Conservation (phyloP, 2,329 filamentous ascomycete genomes). For the Fusarium newnesense region DNA sequence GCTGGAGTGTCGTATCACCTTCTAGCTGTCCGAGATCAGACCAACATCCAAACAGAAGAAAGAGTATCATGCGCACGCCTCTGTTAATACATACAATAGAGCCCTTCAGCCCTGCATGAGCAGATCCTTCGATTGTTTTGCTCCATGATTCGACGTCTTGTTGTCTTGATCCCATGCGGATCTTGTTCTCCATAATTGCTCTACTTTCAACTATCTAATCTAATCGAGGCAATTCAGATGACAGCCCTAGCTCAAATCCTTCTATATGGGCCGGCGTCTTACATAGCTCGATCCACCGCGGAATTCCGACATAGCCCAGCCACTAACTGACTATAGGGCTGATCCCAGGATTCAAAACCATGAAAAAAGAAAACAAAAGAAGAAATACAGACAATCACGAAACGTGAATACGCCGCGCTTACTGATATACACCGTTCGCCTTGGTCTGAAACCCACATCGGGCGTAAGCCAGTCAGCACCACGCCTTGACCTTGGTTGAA, state of each 20-base stretch:
- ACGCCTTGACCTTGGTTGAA: neutral
- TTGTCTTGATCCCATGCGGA: neutral
- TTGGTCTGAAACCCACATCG: neutral
- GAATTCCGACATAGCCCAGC: conserved; percentile 20
- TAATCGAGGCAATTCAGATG: neutral
- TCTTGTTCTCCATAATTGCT: neutral
- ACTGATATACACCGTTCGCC: conserved; percentile 2
- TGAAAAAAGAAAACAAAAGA: neutral
- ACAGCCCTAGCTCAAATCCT: neutral
- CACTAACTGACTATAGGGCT: conserved; percentile 26
- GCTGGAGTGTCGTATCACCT: conserved; percentile 1
- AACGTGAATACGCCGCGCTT: neutral
- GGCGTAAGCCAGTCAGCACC: conserved; percentile 31
- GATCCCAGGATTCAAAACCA: conserved; percentile 9
- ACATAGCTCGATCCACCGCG: neutral
- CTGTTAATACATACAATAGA: neutral
- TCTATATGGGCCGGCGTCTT: neutral
- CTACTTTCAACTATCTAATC: neutral
- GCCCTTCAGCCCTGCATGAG: conserved; percentile 5
- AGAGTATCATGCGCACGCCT: neutral
- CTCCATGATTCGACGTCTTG: neutral
- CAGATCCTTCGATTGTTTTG: neutral
- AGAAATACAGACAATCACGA: neutral
- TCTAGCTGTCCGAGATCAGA: conserved; percentile 7
- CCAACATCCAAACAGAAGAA: neutral